Percentiles rank a stretch among this genome's conserved stretches.
These are phyloP conservation scores for Tricholoma hemisulphureum DNA, from an alignment of 768 basidiomycete species.

Conservation along the genomic window DNA sequence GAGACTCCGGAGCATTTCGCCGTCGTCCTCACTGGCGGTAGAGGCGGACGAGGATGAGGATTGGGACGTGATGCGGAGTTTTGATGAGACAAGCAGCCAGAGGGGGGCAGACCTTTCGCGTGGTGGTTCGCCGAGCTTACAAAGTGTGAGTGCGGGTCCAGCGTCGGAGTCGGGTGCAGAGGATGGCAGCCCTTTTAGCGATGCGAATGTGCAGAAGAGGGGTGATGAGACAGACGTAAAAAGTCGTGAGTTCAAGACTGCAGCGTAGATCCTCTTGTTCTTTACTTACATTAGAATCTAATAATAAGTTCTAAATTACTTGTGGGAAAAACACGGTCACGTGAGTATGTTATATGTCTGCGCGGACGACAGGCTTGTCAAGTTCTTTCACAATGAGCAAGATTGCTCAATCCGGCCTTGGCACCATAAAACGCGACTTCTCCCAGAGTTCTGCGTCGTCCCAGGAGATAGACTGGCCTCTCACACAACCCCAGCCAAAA, in stretches of 20 bases:
- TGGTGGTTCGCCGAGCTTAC: slow-evolving; percentile 24
- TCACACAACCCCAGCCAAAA: slow-evolving; percentile 30
- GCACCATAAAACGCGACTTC: slow-evolving; percentile 62
- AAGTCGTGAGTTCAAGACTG: neutral
- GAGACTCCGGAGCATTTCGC: slow-evolving; percentile 21
- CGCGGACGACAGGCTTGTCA: no score
- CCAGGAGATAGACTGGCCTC: slow-evolving; percentile 42
- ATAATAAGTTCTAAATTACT: no score
- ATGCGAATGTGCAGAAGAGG: slow-evolving; percentile 37
- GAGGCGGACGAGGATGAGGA: slow-evolving; percentile 33
- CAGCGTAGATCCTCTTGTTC: neutral
- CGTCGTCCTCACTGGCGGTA: slow-evolving; percentile 41
- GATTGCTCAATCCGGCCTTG: slow-evolving; percentile 56
- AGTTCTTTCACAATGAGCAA: slow-evolving; percentile 34
- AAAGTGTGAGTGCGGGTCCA: slow-evolving; percentile 4
- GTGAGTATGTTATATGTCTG: no score
- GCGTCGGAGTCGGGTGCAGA: slow-evolving; percentile 26
- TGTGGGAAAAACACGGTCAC: no score
- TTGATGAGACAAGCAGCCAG: slow-evolving; percentile 1
- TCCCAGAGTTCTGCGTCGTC: slow-evolving; percentile 43
- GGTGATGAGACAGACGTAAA: neutral
- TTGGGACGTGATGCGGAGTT: slow-evolving; percentile 21
- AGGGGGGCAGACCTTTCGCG: slow-evolving; percentile 20
- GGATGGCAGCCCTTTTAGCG: slow-evolving; percentile 41
- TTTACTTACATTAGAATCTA: neutral